phyloP scores from a whole-genome alignment of 2,329 filamentous ascomycete genomes.

The Ceratocystis diversiconidia region DNA sequence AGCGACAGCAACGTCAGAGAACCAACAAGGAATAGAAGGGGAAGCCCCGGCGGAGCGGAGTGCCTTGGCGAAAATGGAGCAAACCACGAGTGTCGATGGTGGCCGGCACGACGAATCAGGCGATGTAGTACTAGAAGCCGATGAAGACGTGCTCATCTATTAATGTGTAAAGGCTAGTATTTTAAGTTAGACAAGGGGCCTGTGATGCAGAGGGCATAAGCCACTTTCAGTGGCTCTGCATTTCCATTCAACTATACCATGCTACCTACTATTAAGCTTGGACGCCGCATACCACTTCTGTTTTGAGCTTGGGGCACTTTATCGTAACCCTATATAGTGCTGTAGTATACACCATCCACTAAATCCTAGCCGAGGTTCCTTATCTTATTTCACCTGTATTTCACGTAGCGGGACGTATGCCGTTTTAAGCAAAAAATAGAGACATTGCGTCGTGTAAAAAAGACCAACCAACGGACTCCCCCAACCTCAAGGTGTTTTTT shows the following conservation, averaged over 20 bases:
- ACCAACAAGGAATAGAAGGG: background rate
- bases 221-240: too few relatives aligned
- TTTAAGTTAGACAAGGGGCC: background rate
- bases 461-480: background rate
- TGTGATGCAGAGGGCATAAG: background rate
- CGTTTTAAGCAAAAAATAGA: background rate
- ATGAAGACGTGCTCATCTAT: conserved; percentile 87
- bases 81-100: background rate
- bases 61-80: background rate
- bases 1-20: conserved; percentile 19
- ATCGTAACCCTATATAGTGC: too few relatives aligned
- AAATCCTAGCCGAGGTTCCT: background rate
- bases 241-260: too few relatives aligned
- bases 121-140: conserved; percentile 68
- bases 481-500: background rate
- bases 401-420: background rate
- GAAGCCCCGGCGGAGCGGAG: background rate
- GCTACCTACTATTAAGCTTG: too few relatives aligned
- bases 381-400: background rate
- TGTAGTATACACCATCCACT: too few relatives aligned
- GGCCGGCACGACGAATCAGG: conserved; percentile 51
- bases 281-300: too few relatives aligned
- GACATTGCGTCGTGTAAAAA: background rate
- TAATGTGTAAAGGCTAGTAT: conserved; percentile 29
- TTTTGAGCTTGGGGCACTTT: too few relatives aligned